Percentiles rank a stretch among this genome's conserved stretches.
Conservation (phyloP, 1,284 basidiomycete genomes). For the Papiliotrema nemorosa region DNA sequence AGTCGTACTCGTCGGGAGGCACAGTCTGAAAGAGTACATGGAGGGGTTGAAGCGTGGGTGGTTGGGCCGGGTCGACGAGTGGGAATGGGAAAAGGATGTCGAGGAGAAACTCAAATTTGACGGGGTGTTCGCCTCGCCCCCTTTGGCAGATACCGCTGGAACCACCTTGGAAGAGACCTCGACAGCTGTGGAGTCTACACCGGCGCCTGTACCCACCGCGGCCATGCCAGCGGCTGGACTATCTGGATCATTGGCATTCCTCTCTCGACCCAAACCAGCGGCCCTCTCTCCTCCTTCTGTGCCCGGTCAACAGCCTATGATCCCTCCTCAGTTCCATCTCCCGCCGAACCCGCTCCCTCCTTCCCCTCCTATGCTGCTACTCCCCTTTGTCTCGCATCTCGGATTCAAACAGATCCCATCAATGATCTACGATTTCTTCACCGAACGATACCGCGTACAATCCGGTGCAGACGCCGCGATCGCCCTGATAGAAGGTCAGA, state of each 20-base stretch:
- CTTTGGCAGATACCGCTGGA: constrained; percentile 1
- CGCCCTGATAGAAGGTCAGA: constrained; percentile 63
- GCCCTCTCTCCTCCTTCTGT: constrained; percentile 28
- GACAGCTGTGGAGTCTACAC: constrained; percentile 12
- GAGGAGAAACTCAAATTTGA: constrained; percentile 67
- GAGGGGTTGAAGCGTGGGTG: constrained; percentile 80
- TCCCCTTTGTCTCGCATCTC: constrained; percentile 81
- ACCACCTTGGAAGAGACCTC: constrained; percentile 12
- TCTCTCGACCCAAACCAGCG: constrained; percentile 27
- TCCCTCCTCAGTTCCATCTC: constrained; percentile 46
- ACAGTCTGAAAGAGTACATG: constrained; percentile 92
- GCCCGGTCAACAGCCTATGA: constrained; percentile 12
- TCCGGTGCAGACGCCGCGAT: constrained; percentile 79
- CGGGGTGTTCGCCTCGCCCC: constrained; percentile 68
- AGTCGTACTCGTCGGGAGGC: constrained; percentile 80
- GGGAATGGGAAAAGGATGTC: constrained; percentile 73
- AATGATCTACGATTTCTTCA: constrained; percentile 92
- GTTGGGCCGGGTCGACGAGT: constrained; percentile 65
- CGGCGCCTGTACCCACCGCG: constrained; percentile 2
- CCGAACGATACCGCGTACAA: constrained; percentile 73
- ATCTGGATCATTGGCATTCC: constrained; percentile 17
- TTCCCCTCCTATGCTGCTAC: constrained; percentile 77
- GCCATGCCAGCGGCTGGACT: constrained; percentile 10
- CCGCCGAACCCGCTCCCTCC: constrained; percentile 65
- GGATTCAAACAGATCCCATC: constrained; percentile 82